Evolutionary conservation across 768 basidiomycete genomes (phyloP).

Genomic region (Auricularia sp.): DNA sequence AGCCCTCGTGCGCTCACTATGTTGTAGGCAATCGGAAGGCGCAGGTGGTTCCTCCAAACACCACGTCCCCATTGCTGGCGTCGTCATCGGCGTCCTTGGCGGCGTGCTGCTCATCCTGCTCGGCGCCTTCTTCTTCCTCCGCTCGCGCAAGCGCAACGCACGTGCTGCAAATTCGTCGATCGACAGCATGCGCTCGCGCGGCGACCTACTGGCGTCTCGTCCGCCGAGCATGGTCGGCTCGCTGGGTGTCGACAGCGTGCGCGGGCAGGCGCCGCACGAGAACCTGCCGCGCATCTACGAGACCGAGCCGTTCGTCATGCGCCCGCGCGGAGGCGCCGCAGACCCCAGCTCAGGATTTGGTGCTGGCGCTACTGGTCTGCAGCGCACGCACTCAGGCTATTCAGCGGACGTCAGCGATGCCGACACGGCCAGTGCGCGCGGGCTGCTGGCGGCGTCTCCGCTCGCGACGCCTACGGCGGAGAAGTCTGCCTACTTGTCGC

Average conservation of each 20-base stretch:
- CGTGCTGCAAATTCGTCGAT: not conserved
- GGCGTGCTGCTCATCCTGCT: not conserved
- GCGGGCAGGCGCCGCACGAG: not conserved
- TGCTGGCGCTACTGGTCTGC: not conserved
- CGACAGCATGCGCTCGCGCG: not conserved
- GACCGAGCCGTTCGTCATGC: slow-evolving; percentile 1
- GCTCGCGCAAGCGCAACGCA: not conserved
- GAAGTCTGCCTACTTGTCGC: not conserved
- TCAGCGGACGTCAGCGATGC: not conserved
- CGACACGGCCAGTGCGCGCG: not conserved
- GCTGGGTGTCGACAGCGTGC: not conserved
- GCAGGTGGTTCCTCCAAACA: not conserved
- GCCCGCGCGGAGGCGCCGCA: not conserved
- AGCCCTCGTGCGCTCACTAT: not conserved
- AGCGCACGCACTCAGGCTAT: not conserved
- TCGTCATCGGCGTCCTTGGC: not conserved
- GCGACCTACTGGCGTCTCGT: not conserved
- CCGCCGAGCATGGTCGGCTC: not conserved
- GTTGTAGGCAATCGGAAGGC: not conserved
- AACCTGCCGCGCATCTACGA: not conserved
- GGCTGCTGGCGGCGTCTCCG: not conserved
- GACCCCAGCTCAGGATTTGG: no score
- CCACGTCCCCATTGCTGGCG: not conserved
- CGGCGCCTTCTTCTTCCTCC: not conserved
- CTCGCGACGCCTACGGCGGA: not conserved